phyloP scores from a whole-genome alignment of 306 rosid species.

The Carpinus fangiana region DNA sequence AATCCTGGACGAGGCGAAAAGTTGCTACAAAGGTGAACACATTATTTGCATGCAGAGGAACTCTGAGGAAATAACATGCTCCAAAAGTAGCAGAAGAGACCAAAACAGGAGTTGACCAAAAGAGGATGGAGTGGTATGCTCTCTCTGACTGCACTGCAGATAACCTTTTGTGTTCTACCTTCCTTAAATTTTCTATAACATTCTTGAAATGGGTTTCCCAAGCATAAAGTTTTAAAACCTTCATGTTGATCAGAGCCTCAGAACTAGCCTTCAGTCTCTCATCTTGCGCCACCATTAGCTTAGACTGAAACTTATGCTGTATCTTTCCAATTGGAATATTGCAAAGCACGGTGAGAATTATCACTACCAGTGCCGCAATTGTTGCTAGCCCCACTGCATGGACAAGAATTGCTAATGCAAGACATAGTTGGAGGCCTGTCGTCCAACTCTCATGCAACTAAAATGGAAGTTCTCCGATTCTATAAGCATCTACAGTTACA shows the following conservation, averaged over 20 bases:
- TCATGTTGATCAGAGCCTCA: slow-evolving; percentile 76
- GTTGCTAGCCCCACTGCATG: slow-evolving; percentile 69
- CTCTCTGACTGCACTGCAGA: no score
- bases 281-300: slow-evolving; percentile 74
- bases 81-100: no score
- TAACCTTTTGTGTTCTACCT: no score
- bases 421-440: slow-evolving; percentile 57
- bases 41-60: no score
- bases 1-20: no score
- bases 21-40: no score
- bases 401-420: slow-evolving; percentile 56
- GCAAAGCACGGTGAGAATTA: slow-evolving; percentile 60
- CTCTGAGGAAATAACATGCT: no score
- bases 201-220: slow-evolving; percentile 75
- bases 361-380: slow-evolving; percentile 61
- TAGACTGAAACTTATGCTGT: slow-evolving; percentile 62
- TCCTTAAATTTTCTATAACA: no score
- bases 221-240: slow-evolving; percentile 72
- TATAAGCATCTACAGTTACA: slow-evolving; percentile 71
- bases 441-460: slow-evolving; percentile 86
- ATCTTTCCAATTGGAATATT: slow-evolving; percentile 74
- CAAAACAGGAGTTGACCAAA: no score
- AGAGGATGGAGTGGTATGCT: no score
- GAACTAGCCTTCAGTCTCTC: slow-evolving; percentile 62
- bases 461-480: slow-evolving; percentile 80